Conservation (phyloP, 164 flowering plant species). For the Kalanchoe fedtschenkoi region DNA sequence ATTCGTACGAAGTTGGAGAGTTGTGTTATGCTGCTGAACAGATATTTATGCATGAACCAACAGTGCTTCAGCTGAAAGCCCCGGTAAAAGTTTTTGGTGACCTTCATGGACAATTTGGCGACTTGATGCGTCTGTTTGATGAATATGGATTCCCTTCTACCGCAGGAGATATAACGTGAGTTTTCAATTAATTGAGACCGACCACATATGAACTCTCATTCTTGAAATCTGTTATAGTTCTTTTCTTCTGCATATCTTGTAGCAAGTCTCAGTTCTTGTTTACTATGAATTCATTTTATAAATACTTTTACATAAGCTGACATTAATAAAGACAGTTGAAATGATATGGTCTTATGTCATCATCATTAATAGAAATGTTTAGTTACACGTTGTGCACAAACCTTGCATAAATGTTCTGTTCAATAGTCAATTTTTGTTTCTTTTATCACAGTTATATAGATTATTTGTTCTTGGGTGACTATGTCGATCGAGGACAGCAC, state of each 20-base stretch:
- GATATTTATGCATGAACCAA: constrained; percentile 89
- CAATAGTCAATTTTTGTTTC: neutral
- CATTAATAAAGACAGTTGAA: neutral
- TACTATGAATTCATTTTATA: neutral
- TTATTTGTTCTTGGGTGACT: constrained; percentile 93
- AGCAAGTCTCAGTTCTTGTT: neutral
- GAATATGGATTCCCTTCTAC: constrained; percentile 98
- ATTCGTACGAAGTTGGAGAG: constrained; percentile 96
- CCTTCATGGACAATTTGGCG: constrained; percentile 99
- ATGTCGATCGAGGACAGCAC: constrained; percentile 98
- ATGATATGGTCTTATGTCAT: neutral
- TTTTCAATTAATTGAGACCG: constrained; percentile 1
- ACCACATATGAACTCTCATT: neutral
- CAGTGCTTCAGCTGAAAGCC: constrained; percentile 94
- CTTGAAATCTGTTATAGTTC: neutral
- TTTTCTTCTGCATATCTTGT: neutral
- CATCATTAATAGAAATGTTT: neutral
- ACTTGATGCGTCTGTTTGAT: constrained; percentile 93
- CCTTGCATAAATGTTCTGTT: neutral
- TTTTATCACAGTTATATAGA: constrained; percentile 75
- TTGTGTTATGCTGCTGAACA: constrained; percentile 98
- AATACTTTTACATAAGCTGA: neutral
- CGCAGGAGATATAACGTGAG: constrained; percentile 97
- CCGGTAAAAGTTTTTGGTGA: constrained; percentile 97
- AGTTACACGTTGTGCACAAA: neutral